A percentile compares a stretch with the other conserved stretches of the same genome.
These are phyloP conservation scores for Betula pendula DNA, from an alignment of 306 rosid species.

Conservation along the genomic window DNA sequence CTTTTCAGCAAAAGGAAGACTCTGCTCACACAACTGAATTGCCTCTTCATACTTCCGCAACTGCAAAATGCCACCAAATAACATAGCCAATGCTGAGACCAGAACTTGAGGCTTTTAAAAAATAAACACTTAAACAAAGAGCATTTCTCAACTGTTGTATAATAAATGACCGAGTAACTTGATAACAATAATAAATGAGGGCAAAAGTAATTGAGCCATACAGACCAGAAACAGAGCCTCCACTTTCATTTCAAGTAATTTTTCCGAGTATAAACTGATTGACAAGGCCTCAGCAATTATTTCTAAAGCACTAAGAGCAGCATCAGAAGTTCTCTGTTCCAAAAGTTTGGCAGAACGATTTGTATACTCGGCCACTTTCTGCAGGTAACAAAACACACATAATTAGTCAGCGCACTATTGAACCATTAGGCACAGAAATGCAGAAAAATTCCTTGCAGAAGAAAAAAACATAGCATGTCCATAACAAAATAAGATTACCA, in stretches of 20 bases:
- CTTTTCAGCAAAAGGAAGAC: conserved; percentile 69
- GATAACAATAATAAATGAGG: conserved; percentile 19
- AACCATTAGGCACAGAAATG: background rate
- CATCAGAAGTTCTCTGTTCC: conserved; percentile 61
- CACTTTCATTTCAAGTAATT: conserved; percentile 83
- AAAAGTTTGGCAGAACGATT: conserved; percentile 57
- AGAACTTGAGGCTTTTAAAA: conserved; percentile 3
- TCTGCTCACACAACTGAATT: conserved; percentile 73
- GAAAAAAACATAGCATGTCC: background rate
- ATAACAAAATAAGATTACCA: background rate
- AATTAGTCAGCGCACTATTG: conserved; percentile 20
- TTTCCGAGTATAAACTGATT: conserved; percentile 75
- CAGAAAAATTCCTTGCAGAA: background rate
- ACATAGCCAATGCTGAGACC: background rate
- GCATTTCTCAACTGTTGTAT: conserved; percentile 25
- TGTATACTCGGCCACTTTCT: conserved; percentile 65
- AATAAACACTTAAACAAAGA: conserved; percentile 5
- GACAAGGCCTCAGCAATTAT: conserved; percentile 66
- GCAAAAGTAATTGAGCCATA: conserved; percentile 23
- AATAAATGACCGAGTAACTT: background rate
- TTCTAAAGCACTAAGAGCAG: conserved; percentile 67
- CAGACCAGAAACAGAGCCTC: conserved; percentile 79
- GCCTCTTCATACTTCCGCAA: conserved; percentile 72
- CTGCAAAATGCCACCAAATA: conserved; percentile 53
- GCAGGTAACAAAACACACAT: conserved; percentile 33